Percentiles rank a stretch among this genome's conserved stretches.
phyloP scores from a whole-genome alignment of 805 yeast species.

The Sugiyamaella floridensis region DNA sequence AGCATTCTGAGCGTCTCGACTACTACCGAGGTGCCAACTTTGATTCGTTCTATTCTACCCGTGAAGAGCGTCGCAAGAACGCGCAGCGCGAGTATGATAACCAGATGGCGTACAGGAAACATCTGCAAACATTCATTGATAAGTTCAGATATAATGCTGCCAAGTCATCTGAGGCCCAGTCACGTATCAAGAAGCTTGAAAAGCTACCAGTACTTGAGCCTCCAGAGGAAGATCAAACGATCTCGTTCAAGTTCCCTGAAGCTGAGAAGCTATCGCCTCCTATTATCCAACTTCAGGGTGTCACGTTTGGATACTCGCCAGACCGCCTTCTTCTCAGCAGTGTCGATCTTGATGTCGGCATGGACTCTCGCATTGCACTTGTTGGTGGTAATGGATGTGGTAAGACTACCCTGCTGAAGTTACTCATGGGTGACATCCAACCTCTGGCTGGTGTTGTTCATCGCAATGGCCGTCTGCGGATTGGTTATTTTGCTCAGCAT shows the following conservation, averaged over 20 bases:
- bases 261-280: slow-evolving; percentile 93
- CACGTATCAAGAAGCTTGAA: slow-evolving; percentile 93
- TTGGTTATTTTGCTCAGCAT: slow-evolving; percentile 97
- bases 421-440: slow-evolving; percentile 67
- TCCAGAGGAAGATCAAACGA: slow-evolving; percentile 84
- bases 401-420: slow-evolving; percentile 87
- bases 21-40: slow-evolving; percentile 88
- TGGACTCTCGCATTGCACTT: slow-evolving; percentile 91
- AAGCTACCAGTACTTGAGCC: slow-evolving; percentile 88
- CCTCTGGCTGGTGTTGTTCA: slow-evolving; percentile 77
- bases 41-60: slow-evolving; percentile 84
- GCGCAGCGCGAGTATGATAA: slow-evolving; percentile 93
- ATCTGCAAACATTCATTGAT: slow-evolving; percentile 90
- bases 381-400: slow-evolving; percentile 99
- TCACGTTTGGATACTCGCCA: slow-evolving; percentile 75
- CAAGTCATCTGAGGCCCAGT: slow-evolving; percentile 94
- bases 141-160: slow-evolving; percentile 97
- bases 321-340: slow-evolving; percentile 56
- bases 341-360: slow-evolving; percentile 83
- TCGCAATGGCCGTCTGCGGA: slow-evolving; percentile 77
- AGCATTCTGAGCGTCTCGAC: slow-evolving; percentile 94
- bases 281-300: slow-evolving; percentile 78
- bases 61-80: slow-evolving; percentile 91
- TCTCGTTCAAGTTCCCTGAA: slow-evolving; percentile 88
- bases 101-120: slow-evolving; percentile 93